Evolutionary conservation across 108 stramenopile genomes (phyloP), one percentile per base, ranked within the genome.

Genomic region (Skeletonema tropicum): DNA sequence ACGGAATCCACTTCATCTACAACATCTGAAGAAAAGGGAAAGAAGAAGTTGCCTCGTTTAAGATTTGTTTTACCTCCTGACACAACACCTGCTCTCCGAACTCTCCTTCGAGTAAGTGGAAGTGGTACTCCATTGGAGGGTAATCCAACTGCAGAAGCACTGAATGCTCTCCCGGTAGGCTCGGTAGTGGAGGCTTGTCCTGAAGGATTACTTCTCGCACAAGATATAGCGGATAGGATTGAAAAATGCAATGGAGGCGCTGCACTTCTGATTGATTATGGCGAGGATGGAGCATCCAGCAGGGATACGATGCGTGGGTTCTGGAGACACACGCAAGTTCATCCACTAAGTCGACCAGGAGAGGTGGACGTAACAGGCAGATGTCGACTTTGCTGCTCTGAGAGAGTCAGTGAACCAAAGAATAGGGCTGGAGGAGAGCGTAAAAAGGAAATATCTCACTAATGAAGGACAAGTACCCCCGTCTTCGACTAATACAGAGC

Each of bases 231-330:
- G 10, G 76, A 79, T 65, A 71, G 90, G 7, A 60, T 99, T 45
- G 77, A 88, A 45, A 74, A 79, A 39, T 69, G 80, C 49, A 66
- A 82, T 29, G 80, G 92, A 30, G 97, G 95, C 7, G 97, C 92
- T 5, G 97, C 97, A 25, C 77, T 99, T 19, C 83, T 99, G n/a
- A 79, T 99, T 52, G 99, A 99, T 79, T 99, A 99, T 81, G 99
- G 99, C 17, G 90, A 94, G 72, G 92, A 96, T 35, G 90, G 90
- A 26, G 87, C 92, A 3, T 71, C 70, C 2, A 90, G 78, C 15
- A 66, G 80, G 15, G 97, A 97, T 66, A 91, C 95, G 3, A 36
- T 98, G 59, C 92, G 99, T 26, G 97, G 91, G 57, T 98, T 99
- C 79, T 85, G 83, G 42, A 84, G 75, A 19, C 98, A 98, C 70